A percentile compares a stretch with the other conserved stretches of the same genome.
phyloP scores from a whole-genome alignment of 2,329 filamentous ascomycete species.

The Paracamarosporium sp. region DNA sequence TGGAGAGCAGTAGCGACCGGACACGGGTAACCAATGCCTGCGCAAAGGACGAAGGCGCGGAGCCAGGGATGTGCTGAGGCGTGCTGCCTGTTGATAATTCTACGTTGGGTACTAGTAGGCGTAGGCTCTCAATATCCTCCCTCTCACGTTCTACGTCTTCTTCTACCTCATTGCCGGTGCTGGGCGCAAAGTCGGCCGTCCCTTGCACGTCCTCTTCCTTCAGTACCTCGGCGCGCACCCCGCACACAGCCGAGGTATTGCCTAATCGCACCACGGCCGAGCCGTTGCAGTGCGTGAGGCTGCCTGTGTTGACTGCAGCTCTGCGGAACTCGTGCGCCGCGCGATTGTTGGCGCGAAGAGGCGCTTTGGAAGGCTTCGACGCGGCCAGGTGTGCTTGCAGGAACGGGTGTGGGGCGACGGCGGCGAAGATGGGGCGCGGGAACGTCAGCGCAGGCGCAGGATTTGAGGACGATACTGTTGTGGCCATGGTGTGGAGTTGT shows the following conservation, averaged over 20 bases:
- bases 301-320: slow-evolving; percentile 81
- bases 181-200: slow-evolving; percentile 50
- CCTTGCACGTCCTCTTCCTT: slow-evolving; percentile 75
- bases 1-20: slow-evolving; percentile 76
- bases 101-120: slow-evolving; percentile 90
- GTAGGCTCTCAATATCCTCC: slow-evolving; percentile 57
- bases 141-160: slow-evolving; percentile 22
- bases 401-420: slow-evolving; percentile 87
- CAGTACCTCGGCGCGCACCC: slow-evolving; percentile 85
- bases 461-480: slow-evolving; percentile 18
- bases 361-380: slow-evolving; percentile 54
- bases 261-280: slow-evolving; percentile 87
- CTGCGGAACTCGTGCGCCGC: slow-evolving; percentile 71
- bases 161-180: slow-evolving; percentile 15
- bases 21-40: slow-evolving; percentile 86
- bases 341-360: slow-evolving; percentile 83
- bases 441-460: slow-evolving; percentile 53
- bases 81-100: slow-evolving; percentile 91
- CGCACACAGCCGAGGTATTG: slow-evolving; percentile 93
- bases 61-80: slow-evolving; percentile 83
- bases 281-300: slow-evolving; percentile 86
- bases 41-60: slow-evolving; percentile 78
- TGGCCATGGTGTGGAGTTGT: no score
- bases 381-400: slow-evolving; percentile 87
- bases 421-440: slow-evolving; percentile 78